A percentile compares a stretch with the other conserved stretches of the same genome.
Conservation (phyloP, 1,139 yeast species). For the Pneumocystis sp. region DNA sequence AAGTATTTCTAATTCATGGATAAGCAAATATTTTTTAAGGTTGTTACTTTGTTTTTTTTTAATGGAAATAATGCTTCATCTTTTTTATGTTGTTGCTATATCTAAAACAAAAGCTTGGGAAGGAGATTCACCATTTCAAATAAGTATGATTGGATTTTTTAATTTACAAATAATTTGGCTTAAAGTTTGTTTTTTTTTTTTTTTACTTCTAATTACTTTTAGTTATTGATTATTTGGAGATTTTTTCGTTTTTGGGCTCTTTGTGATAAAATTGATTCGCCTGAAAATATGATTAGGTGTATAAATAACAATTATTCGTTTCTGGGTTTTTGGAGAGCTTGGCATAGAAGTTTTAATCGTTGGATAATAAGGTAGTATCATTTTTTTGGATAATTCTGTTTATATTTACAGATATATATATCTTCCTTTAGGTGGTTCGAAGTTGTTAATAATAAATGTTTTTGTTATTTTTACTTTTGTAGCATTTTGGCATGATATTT, state of each 20-base stretch:
- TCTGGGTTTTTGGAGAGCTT: slow-evolving; percentile 91
- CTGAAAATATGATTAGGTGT: slow-evolving; percentile 95
- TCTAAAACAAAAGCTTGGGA: slow-evolving; percentile 82
- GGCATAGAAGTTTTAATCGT: slow-evolving; percentile 89
- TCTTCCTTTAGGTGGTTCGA: slow-evolving; percentile 76
- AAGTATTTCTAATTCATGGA: slow-evolving; percentile 40
- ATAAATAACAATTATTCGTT: slow-evolving; percentile 91
- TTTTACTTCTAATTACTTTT: slow-evolving; percentile 18
- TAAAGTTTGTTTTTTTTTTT: slow-evolving; percentile 14
- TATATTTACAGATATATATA: slow-evolving; percentile 36
- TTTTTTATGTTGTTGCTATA: slow-evolving; percentile 83
- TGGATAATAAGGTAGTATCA: slow-evolving; percentile 58
- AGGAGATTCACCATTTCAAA: slow-evolving; percentile 78
- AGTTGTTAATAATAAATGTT: slow-evolving; percentile 48
- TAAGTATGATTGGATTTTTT: slow-evolving; percentile 86
- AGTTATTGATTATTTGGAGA: slow-evolving; percentile 90
- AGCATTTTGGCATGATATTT: slow-evolving; percentile 97
- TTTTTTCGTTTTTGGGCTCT: slow-evolving; percentile 85
- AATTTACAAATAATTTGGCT: slow-evolving; percentile 86
- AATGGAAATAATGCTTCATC: slow-evolving; percentile 83
- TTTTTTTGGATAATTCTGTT: slow-evolving; percentile 3
- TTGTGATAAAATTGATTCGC: slow-evolving; percentile 84
- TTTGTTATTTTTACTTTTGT: slow-evolving; percentile 89
- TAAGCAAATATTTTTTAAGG: slow-evolving; percentile 48
- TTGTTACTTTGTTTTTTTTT: slow-evolving; percentile 57